These are phyloP conservation scores for Ramularia collo-cygni DNA, from an alignment of 2,329 filamentous ascomycete genomes.

Conservation along the genomic window DNA sequence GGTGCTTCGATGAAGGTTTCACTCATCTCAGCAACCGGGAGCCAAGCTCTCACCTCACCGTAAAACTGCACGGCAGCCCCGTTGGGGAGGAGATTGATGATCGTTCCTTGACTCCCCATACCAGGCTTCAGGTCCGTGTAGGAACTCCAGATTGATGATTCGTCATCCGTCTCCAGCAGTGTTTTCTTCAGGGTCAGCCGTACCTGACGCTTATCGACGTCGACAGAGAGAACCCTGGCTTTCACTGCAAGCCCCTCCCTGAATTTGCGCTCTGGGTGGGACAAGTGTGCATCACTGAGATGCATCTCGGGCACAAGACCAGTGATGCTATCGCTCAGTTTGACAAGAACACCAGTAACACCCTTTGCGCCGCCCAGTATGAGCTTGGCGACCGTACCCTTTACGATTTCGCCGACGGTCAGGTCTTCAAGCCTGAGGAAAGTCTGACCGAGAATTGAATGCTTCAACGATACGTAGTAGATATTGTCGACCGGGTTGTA, in stretches of 20 bases:
- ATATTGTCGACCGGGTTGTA: slow-evolving; percentile 84
- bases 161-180: slow-evolving; percentile 68
- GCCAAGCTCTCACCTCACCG: slow-evolving; percentile 71
- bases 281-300: slow-evolving; percentile 76
- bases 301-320: slow-evolving; percentile 87
- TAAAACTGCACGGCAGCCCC: slow-evolving; percentile 94
- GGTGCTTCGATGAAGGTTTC: slow-evolving; percentile 91
- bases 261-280: slow-evolving; percentile 96
- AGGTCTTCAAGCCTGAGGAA: slow-evolving; percentile 92
- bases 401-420: slow-evolving; percentile 69
- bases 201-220: slow-evolving; percentile 68
- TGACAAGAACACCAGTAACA: slow-evolving; percentile 72
- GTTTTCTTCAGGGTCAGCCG: slow-evolving; percentile 91
- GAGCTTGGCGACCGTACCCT: slow-evolving; percentile 77
- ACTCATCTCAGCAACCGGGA: slow-evolving; percentile 95
- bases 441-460: slow-evolving; percentile 73
- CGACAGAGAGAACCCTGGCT: slow-evolving; percentile 74
- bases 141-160: slow-evolving; percentile 68
- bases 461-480: slow-evolving; percentile 78
- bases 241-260: slow-evolving; percentile 78
- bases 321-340: slow-evolving; percentile 76
- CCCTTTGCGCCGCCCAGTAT: slow-evolving; percentile 72
- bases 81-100: slow-evolving; percentile 68
- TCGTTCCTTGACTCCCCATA: slow-evolving; percentile 75
- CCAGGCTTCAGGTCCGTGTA: slow-evolving; percentile 69